A percentile compares a stretch with the other conserved stretches of the same genome.
Evolutionary conservation across 1,284 basidiomycete species (phyloP).

Genomic region (Schizophyllum amplum): DNA sequence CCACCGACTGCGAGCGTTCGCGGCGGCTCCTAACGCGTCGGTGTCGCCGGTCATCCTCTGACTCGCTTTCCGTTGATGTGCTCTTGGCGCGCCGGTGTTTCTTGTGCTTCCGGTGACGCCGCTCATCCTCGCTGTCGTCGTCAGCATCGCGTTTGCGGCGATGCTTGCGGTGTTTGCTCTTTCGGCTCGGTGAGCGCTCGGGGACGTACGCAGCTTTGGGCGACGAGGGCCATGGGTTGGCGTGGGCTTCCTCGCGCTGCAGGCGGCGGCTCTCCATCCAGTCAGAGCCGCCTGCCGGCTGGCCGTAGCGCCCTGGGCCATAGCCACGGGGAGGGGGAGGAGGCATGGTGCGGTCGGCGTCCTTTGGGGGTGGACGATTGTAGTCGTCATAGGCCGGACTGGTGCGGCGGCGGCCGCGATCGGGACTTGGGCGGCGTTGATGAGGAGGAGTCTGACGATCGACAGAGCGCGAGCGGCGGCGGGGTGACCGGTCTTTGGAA

Average conservation of each 20-base stretch:
- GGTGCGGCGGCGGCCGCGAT: constrained; percentile 20
- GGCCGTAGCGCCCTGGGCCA: constrained; percentile 15
- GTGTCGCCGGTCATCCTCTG: constrained; percentile 1
- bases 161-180: constrained; percentile 53
- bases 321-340: constrained; percentile 23
- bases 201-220: constrained; percentile 65
- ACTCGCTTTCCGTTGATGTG: constrained; percentile 28
- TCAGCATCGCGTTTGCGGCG: constrained; percentile 43
- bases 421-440: constrained; percentile 18
- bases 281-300: constrained; percentile 31
- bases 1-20: constrained; percentile 5
- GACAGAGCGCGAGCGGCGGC: background rate
- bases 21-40: constrained; percentile 1
- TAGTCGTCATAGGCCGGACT: constrained; percentile 44
- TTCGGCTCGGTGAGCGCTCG: constrained; percentile 24
- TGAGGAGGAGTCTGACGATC: constrained; percentile 18
- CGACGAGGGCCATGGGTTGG: constrained; percentile 81
- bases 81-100: constrained; percentile 52
- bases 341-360: constrained; percentile 32
- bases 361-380: constrained; percentile 20
- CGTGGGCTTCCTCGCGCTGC: constrained; percentile 56
- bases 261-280: constrained; percentile 54
- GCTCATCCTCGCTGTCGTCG: constrained; percentile 55
- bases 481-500: background rate
- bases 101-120: constrained; percentile 47